phyloP scores from a whole-genome alignment of 2,329 filamentous ascomycete species.

The Sporothrix sp. region DNA sequence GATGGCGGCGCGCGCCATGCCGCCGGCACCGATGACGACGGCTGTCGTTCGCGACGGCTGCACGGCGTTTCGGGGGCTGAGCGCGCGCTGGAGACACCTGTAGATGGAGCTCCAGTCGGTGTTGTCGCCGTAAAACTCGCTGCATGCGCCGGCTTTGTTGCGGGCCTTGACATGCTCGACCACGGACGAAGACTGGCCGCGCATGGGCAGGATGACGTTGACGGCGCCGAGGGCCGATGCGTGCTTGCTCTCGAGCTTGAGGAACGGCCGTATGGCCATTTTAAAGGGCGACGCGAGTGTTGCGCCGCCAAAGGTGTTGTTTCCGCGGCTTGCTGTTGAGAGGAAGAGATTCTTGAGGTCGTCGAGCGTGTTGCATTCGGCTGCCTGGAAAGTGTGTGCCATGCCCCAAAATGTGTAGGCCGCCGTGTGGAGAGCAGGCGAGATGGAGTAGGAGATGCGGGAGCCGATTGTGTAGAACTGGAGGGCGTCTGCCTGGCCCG shows the following conservation, averaged over 20 bases:
- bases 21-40: conserved; percentile 52
- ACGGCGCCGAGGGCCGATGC: conserved; percentile 62
- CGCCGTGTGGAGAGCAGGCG: conserved; percentile 62
- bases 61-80: conserved; percentile 56
- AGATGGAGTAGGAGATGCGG: conserved; percentile 59
- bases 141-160: conserved; percentile 50
- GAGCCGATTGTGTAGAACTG: conserved; percentile 60
- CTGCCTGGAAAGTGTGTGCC: conserved; percentile 53
- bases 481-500: conserved; percentile 53
- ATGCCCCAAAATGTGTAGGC: conserved; percentile 58
- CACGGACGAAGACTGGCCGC: conserved; percentile 31
- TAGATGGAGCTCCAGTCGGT: conserved; percentile 32
- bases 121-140: conserved; percentile 52
- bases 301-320: conserved; percentile 52
- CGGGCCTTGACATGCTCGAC: conserved; percentile 48
- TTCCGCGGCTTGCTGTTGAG: conserved; percentile 28
- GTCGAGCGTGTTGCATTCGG: conserved; percentile 50
- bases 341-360: conserved; percentile 50
- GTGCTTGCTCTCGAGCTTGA: conserved; percentile 57
- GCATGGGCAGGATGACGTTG: conserved; percentile 60
- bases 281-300: conserved; percentile 63
- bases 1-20: conserved; percentile 65
- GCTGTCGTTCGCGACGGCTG: conserved; percentile 43
- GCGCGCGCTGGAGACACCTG: conserved; percentile 54
- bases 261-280: conserved; percentile 53